Conservation (phyloP, 2,329 filamentous ascomycete genomes). For the Penicillium sp. region DNA sequence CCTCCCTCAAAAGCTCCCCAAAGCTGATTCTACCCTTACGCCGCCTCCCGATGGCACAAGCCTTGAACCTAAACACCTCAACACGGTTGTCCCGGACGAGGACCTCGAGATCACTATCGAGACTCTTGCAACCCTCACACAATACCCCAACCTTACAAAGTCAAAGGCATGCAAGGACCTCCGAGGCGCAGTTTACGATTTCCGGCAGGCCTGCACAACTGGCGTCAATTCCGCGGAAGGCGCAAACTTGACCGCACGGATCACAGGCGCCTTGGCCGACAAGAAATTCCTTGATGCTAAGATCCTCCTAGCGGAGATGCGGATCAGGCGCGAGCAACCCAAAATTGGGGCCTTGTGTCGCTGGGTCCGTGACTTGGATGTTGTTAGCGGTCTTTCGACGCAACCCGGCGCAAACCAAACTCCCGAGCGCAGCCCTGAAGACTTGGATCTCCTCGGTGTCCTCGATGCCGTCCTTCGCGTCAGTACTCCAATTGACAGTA, state of each 20-base stretch:
- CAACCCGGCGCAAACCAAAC: conserved; percentile 45
- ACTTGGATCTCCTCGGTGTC: conserved; percentile 60
- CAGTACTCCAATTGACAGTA: conserved; percentile 59
- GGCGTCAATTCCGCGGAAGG: conserved; percentile 61
- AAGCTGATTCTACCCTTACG: conserved; percentile 18
- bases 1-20: conserved; percentile 27
- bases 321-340: conserved; percentile 63
- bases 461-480: conserved; percentile 66
- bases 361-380: conserved; percentile 71
- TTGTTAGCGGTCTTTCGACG: conserved; percentile 65
- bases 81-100: conserved; percentile 45
- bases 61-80: conserved; percentile 28
- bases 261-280: conserved; percentile 66
- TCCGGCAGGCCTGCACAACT: conserved; percentile 68
- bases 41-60: conserved; percentile 28
- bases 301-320: conserved; percentile 69
- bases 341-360: conserved; percentile 69
- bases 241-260: conserved; percentile 65
- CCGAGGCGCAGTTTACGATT: conserved; percentile 67
- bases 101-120: conserved; percentile 69
- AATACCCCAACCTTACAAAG: conserved; percentile 65
- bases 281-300: conserved; percentile 66
- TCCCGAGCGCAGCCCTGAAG: conserved; percentile 35
- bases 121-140: conserved; percentile 59
- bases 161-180: conserved; percentile 68